Conservation (phyloP, 768 basidiomycete genomes). For the Tylopilus balloui region DNA sequence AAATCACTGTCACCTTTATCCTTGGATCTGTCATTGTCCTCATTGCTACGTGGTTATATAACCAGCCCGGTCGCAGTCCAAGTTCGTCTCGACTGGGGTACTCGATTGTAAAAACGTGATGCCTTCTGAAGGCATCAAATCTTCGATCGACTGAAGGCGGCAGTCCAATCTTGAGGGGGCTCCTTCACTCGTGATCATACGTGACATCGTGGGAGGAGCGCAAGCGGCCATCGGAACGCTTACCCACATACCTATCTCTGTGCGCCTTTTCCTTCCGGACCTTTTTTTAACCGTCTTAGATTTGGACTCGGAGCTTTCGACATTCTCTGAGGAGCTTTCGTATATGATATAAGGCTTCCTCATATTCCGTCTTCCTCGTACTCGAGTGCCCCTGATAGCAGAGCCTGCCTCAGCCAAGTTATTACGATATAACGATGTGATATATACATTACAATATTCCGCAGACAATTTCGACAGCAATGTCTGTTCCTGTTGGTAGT, state of each 20-base stretch:
- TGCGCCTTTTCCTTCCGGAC: conserved; percentile 22
- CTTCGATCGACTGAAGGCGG: background rate
- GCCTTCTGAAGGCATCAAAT: conserved; percentile 2
- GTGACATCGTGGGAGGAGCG: background rate
- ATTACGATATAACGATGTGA: conserved; percentile 29
- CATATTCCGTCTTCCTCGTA: conserved; percentile 12
- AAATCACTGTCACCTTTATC: conserved; percentile 80
- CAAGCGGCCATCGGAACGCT: conserved; percentile 10
- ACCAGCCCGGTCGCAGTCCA: conserved; percentile 49
- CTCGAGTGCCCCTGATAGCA: conserved; percentile 7
- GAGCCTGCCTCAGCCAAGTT: conserved; percentile 10
- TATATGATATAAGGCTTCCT: conserved; percentile 20
- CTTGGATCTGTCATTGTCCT: conserved; percentile 82
- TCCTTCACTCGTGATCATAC: conserved; percentile 1
- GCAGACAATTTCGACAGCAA: conserved; percentile 7
- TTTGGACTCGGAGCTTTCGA: conserved; percentile 23
- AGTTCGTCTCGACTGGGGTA: conserved; percentile 28
- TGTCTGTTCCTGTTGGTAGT: conserved; percentile 4
- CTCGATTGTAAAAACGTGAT: conserved; percentile 24
- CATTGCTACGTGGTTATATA: conserved; percentile 89
- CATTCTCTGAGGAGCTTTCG: conserved; percentile 13
- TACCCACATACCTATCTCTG: conserved; percentile 17
- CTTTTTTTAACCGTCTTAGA: conserved; percentile 21
- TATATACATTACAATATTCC: conserved; percentile 28
- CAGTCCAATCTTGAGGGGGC: background rate